Conservation (phyloP, 352 stramenopile species). For the Pythium phragmiticola region DNA sequence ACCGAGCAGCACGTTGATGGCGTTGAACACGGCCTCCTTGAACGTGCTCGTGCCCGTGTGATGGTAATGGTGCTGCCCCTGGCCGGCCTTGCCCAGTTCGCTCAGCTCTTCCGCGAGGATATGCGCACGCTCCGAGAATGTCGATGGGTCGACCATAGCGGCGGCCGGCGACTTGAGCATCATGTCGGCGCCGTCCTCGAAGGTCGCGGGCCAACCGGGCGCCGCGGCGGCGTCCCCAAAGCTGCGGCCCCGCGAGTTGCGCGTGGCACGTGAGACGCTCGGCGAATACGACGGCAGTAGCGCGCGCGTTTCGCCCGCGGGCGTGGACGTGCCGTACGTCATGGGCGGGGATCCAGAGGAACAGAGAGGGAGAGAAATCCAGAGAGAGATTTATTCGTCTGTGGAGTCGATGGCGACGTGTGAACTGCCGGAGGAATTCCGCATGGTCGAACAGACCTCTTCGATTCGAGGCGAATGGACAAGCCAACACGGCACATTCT, state of each 20-base stretch:
- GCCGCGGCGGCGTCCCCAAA: constrained; percentile 30
- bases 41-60: constrained; percentile 62
- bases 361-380: background rate
- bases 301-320: constrained; percentile 17
- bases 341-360: background rate
- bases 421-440: no score
- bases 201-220: constrained; percentile 66
- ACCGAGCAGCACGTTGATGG: constrained; percentile 85
- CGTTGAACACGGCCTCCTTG: constrained; percentile 77
- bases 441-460: background rate
- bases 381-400: background rate
- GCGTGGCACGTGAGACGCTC: constrained; percentile 37
- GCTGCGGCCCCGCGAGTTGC: constrained; percentile 20
- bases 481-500: background rate
- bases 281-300: constrained; percentile 70
- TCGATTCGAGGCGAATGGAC: background rate
- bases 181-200: constrained; percentile 54
- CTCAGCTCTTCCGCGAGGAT: constrained; percentile 34
- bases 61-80: constrained; percentile 2
- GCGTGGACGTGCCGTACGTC: constrained; percentile 22
- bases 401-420: background rate
- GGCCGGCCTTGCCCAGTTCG: constrained; percentile 12
- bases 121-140: constrained; percentile 45
- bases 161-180: constrained; percentile 53
- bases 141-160: constrained; percentile 33